Conservation (phyloP, 2,329 filamentous ascomycete genomes). For the Cladosporium phlei region DNA sequence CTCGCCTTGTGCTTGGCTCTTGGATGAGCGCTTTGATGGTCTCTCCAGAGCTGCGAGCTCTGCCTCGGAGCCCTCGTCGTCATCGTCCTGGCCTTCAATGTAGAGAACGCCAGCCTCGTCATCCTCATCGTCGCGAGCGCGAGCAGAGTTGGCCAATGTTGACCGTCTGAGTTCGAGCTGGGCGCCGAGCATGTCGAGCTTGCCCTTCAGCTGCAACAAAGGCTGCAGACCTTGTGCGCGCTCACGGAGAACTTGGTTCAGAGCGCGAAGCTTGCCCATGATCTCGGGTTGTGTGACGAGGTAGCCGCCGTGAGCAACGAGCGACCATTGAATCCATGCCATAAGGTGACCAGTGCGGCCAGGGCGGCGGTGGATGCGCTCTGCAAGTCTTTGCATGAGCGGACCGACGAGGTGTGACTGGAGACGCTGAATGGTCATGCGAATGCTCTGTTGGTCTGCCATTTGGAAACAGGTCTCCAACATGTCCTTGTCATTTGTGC, state of each 20-base stretch:
- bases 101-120: slow-evolving; percentile 75
- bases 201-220: slow-evolving; percentile 84
- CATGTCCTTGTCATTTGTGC: slow-evolving; percentile 82
- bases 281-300: slow-evolving; percentile 82
- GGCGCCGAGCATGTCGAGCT: slow-evolving; percentile 87
- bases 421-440: slow-evolving; percentile 83
- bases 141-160: slow-evolving; percentile 50
- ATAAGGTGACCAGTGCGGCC: slow-evolving; percentile 86
- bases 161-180: slow-evolving; percentile 77
- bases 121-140: slow-evolving; percentile 54
- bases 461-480: slow-evolving; percentile 89
- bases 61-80: slow-evolving; percentile 48
- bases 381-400: slow-evolving; percentile 77
- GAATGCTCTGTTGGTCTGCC: slow-evolving; percentile 69
- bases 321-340: slow-evolving; percentile 93
- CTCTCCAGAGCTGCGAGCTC: slow-evolving; percentile 39
- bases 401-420: slow-evolving; percentile 76
- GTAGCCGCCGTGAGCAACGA: slow-evolving; percentile 86
- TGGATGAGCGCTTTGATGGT: background rate
- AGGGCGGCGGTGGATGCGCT: slow-evolving; percentile 78
- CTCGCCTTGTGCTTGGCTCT: slow-evolving; percentile 13
- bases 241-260: slow-evolving; percentile 84
- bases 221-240: slow-evolving; percentile 76
- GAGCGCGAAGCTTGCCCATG: slow-evolving; percentile 67
- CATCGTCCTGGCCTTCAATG: slow-evolving; percentile 73